Evolutionary conservation across 1,284 basidiomycete species (phyloP).

Genomic region (Volvariella volvacea): DNA sequence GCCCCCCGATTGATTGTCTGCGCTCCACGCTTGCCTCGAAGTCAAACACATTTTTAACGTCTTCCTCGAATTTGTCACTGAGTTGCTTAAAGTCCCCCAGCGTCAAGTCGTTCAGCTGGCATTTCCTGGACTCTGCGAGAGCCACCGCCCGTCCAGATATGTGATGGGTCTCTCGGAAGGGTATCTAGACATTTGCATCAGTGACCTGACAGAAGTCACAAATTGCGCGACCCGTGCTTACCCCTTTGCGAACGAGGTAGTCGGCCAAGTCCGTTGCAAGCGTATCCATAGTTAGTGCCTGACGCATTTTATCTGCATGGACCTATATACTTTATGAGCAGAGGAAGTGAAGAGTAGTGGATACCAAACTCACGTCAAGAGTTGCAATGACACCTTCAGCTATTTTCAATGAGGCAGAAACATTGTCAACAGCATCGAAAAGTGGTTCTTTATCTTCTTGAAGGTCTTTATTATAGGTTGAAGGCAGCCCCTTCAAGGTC

Average conservation of each 20-base stretch:
- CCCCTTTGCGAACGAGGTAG: constrained; percentile 96
- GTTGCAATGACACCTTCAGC: constrained; percentile 94
- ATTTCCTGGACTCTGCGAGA: constrained; percentile 79
- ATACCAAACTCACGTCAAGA: constrained; percentile 54
- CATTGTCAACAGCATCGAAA: constrained; percentile 90
- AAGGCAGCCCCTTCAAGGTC: constrained; percentile 95
- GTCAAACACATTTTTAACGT: constrained; percentile 77
- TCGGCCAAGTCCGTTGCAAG: constrained; percentile 97
- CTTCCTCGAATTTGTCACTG: constrained; percentile 75
- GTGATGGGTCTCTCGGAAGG: constrained; percentile 98
- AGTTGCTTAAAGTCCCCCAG: constrained; percentile 76
- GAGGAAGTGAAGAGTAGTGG: background rate
- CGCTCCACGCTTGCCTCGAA: constrained; percentile 96
- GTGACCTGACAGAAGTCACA: constrained; percentile 5
- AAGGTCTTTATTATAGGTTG: constrained; percentile 98
- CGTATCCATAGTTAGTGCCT: constrained; percentile 92
- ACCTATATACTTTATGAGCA: constrained; percentile 43
- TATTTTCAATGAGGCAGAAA: constrained; percentile 87
- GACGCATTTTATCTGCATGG: constrained; percentile 83
- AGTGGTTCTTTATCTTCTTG: constrained; percentile 99
- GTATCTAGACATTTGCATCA: constrained; percentile 46
- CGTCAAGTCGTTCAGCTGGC: constrained; percentile 77
- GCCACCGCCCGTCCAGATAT: constrained; percentile 95
- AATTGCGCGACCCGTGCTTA: constrained; percentile 33
- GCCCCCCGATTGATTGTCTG: constrained; percentile 87